phyloP scores from a whole-genome alignment of 1,284 basidiomycete genomes.

The Ceratorhiza oryzae-sativae region DNA sequence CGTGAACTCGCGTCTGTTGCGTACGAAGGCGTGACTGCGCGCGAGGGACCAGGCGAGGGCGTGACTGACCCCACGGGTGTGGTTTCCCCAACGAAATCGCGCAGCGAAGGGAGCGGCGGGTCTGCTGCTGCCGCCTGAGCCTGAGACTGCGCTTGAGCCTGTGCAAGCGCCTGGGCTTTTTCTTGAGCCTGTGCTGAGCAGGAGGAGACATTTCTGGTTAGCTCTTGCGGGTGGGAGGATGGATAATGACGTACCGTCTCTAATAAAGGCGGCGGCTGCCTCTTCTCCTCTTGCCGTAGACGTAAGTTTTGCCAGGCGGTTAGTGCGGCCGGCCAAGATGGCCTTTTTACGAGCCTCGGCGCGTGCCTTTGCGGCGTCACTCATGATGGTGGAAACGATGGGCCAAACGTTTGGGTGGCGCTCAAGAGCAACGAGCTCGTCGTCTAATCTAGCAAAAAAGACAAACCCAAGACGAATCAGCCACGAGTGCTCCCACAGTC shows the following conservation, averaged over 20 bases:
- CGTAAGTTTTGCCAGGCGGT: constrained; percentile 76
- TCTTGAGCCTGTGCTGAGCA: constrained; percentile 40
- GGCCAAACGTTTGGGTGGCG: constrained; percentile 19
- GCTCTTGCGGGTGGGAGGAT: constrained; percentile 43
- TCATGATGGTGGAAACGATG: constrained; percentile 24
- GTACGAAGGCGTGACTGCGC: constrained; percentile 45
- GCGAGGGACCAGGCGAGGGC: constrained; percentile 51
- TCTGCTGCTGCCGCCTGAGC: constrained; percentile 46
- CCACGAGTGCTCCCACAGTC: background rate
- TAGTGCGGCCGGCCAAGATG: constrained; percentile 69
- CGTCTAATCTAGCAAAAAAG: background rate
- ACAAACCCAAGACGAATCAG: background rate
- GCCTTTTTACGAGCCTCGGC: constrained; percentile 75
- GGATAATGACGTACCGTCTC: constrained; percentile 55
- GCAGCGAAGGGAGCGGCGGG: constrained; percentile 54
- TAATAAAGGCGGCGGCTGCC: constrained; percentile 61
- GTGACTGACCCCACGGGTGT: constrained; percentile 55
- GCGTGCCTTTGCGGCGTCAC: constrained; percentile 37
- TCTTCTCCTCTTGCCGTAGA: constrained; percentile 77
- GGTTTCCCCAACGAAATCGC: constrained; percentile 70
- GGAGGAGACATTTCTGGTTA: constrained; percentile 21
- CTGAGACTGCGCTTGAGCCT: constrained; percentile 28
- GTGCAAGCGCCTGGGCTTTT: constrained; percentile 43
- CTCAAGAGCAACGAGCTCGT: background rate
- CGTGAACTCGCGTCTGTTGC: constrained; percentile 42